Evolutionary conservation across 2,329 filamentous ascomycete genomes (phyloP).

Genomic region (Xenosphaeropsis pyriputrescens): DNA sequence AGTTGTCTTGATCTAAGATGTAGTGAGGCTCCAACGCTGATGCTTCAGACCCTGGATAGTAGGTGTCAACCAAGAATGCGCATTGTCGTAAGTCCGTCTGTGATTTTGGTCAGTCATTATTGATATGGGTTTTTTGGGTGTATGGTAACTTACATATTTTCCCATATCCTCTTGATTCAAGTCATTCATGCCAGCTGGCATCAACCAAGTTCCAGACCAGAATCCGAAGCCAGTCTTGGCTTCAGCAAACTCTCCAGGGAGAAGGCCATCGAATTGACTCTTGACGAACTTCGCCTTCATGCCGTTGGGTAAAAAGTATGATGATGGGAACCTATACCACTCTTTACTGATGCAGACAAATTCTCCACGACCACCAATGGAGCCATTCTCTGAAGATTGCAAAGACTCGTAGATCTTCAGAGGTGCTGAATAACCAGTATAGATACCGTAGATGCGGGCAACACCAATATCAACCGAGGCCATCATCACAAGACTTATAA

Average conservation of each 20-base stretch:
- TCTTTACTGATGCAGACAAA: slow-evolving; percentile 87
- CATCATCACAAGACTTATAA: slow-evolving; percentile 45
- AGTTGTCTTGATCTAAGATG: slow-evolving; percentile 54
- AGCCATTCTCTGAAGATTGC: slow-evolving; percentile 29
- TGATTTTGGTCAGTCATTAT: background rate
- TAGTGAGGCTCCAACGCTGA: slow-evolving; percentile 71
- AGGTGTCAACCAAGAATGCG: slow-evolving; percentile 76
- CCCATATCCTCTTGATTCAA: slow-evolving; percentile 71
- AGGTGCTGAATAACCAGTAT: slow-evolving; percentile 74
- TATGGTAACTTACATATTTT: slow-evolving; percentile 55
- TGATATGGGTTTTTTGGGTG: slow-evolving; percentile 7
- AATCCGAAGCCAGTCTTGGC: slow-evolving; percentile 50
- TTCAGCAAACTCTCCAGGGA: slow-evolving; percentile 84
- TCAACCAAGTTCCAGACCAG: slow-evolving; percentile 72
- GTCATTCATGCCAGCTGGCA: slow-evolving; percentile 80
- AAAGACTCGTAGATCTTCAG: slow-evolving; percentile 56
- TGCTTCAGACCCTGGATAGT: slow-evolving; percentile 44
- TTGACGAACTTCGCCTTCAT: slow-evolving; percentile 82
- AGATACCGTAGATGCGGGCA: slow-evolving; percentile 60
- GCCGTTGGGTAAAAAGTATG: slow-evolving; percentile 74
- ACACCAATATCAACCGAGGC: slow-evolving; percentile 51
- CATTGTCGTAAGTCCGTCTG: slow-evolving; percentile 58
- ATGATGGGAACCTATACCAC: slow-evolving; percentile 95
- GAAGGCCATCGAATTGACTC: slow-evolving; percentile 75
- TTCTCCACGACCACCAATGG: slow-evolving; percentile 43